Evolutionary conservation across 2,329 filamentous ascomycete genomes (phyloP), one percentile per base, ranked within the genome.

Genomic region (Stachybotrys echinatus): DNA sequence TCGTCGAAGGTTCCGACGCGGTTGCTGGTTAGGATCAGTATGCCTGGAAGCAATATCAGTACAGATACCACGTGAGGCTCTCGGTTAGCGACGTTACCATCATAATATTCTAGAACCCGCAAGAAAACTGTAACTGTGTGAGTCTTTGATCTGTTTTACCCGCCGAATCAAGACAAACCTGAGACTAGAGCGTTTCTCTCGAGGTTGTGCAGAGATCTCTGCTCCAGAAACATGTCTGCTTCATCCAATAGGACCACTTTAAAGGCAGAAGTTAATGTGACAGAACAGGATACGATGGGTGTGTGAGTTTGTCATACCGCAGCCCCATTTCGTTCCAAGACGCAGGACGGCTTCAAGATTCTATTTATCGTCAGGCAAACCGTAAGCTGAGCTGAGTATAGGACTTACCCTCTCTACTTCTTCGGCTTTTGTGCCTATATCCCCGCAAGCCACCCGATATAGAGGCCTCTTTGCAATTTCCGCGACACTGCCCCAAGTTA

Each of bases 41-140:
- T 46, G 12, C 44, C 27, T 34, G 27, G 27, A 6, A 34, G 14
- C 14, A 34, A 10, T 34, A 34, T 34, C 14, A 34, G 27, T 34
- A 5, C 3, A 2, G 3, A 5, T 34, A 8, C 27, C 10, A 34
- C 3, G 3, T 3, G 14, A 34, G 27, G 5, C 10, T 5, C 27
- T 3, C 27, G 14, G 10, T 34, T 34, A 34, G 14, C 3, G 27
- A 34, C 2, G 14, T 14, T 34, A 34, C 27, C 61, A 10, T 55
- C 52, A 49, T 64, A 65, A 49, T 65, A 65, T 42, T 64, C 64
- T 10, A 67, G 54, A 0, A 60, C 54, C 18, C 65, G 58, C 22
- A 67, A 49, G 42, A 68, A 66, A 0, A 67, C 65, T 49, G n/a
- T 34, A 34, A 34, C 14, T 10, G 10, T 3, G 27, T 34, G 27